These are phyloP conservation scores for Camellia lanceoleosa DNA, from an alignment of 148 eudicot species.

Conservation along the genomic window DNA sequence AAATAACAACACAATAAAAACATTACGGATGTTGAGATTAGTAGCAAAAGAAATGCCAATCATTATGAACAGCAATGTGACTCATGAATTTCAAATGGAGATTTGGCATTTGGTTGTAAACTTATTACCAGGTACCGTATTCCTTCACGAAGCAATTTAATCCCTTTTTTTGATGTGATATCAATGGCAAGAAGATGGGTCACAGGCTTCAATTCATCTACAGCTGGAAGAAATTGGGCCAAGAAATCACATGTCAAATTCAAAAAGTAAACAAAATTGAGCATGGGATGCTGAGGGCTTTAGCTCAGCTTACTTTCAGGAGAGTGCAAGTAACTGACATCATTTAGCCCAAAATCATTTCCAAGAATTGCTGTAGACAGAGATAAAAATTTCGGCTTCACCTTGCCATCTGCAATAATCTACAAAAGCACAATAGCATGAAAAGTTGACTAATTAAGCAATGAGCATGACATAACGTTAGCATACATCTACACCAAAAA, in stretches of 20 bases:
- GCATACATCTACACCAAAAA: neutral
- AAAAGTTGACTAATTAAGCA: neutral
- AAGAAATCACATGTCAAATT: slow-evolving; percentile 16
- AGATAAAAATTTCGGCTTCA: slow-evolving; percentile 75
- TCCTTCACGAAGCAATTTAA: slow-evolving; percentile 81
- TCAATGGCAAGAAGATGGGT: slow-evolving; percentile 88
- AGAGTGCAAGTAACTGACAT: slow-evolving; percentile 75
- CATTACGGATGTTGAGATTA: neutral
- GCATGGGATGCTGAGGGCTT: slow-evolving; percentile 2
- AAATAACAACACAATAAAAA: neutral
- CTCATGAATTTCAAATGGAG: neutral
- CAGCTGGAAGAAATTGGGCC: slow-evolving; percentile 46
- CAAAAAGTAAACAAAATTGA: slow-evolving; percentile 12
- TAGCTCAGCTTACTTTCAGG: slow-evolving; percentile 59
- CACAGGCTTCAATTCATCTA: slow-evolving; percentile 87
- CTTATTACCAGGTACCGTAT: slow-evolving; percentile 73
- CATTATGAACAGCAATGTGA: slow-evolving; percentile 4
- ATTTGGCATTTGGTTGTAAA: slow-evolving; percentile 9
- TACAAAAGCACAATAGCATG: slow-evolving; percentile 34
- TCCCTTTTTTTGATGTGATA: slow-evolving; percentile 67
- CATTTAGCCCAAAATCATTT: slow-evolving; percentile 65
- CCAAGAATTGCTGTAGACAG: slow-evolving; percentile 57
- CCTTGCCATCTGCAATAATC: slow-evolving; percentile 86
- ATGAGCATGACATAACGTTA: neutral
- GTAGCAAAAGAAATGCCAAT: slow-evolving; percentile 5